Evolutionary conservation across 352 stramenopile species (phyloP), one percentile per base, ranked within the genome.

Genomic region (Lagenidium giganteum): DNA sequence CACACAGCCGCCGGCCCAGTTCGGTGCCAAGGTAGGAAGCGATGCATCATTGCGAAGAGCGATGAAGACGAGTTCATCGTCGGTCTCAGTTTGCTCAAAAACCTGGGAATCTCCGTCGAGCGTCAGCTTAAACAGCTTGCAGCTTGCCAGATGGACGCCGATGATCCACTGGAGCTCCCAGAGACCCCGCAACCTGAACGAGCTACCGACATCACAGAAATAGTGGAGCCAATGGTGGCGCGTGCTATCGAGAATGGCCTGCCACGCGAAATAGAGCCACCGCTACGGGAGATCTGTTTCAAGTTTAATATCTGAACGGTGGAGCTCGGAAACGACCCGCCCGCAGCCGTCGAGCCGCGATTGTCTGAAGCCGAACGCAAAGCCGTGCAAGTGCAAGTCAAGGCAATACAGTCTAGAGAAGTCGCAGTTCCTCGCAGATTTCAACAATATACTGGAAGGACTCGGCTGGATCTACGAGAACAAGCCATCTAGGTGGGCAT

Each of bases 391-490:
- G 6, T 55, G 51, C 18, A 45, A 51, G n/a, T 30, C 47, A 4
- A n/a, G 51, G 7, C n/a, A 39, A 5, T 65, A 70, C n/a, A 46
- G 37, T 9, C 43, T 43, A 31, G 47, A 57, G 31, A 42, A 56
- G 11, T 42, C 20, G 1, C 21, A 47, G 0, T 66, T 63, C 29
- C 14, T 70, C 8, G 31, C 40, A 0, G 31, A 47, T 1, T n/a
- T n/a, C n/a, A n/a, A n/a, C n/a, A n/a, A n/a, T n/a, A n/a, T 57
- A 32, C 34, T 70, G 3, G 54, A 60, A 8, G 0, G 34, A 11
- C 28, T 60, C 8, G 50, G 60, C 2, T 69, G 54, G 60, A 47
- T 59, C 2, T 62, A 62, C 16, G 36, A 49, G 8, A 69, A 69
- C 21, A 23, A 22, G 3, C 35, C 30, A 13, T 55, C 34, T 31